Percentiles rank a stretch among this genome's conserved stretches.
phyloP scores from a whole-genome alignment of 208 protist genomes.

The Endotrypanum monterogeii region DNA sequence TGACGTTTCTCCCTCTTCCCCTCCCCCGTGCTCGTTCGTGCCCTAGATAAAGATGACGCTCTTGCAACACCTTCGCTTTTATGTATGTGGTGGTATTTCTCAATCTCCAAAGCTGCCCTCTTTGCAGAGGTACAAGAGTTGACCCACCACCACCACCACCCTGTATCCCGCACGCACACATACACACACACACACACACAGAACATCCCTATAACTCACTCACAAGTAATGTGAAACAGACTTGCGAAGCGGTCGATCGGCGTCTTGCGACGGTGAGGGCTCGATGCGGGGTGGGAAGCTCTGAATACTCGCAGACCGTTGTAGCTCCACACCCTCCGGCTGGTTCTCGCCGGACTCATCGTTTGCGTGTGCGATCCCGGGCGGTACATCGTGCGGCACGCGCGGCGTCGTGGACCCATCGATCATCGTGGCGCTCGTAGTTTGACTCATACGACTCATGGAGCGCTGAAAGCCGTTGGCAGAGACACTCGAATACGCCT shows the following conservation, averaged over 20 bases:
- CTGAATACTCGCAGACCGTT: constrained; percentile 63
- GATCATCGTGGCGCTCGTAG: constrained; percentile 13
- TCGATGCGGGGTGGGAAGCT: constrained; percentile 70
- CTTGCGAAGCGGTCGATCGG: constrained; percentile 74
- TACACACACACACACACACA: neutral
- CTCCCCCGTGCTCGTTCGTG: neutral
- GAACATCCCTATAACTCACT: neutral
- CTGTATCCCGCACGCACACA: too few relatives aligned
- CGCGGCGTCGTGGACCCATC: constrained; percentile 45
- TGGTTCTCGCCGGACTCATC: constrained; percentile 50
- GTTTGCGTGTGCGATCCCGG: constrained; percentile 58
- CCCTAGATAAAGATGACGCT: neutral
- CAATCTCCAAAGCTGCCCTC: neutral
- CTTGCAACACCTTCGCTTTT: neutral
- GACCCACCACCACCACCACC: neutral
- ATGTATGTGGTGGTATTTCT: neutral
- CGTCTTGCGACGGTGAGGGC: constrained; percentile 72
- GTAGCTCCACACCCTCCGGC: constrained; percentile 65
- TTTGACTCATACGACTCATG: constrained; percentile 32
- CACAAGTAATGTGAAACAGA: constrained; percentile 46
- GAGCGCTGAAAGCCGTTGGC: constrained; percentile 35
- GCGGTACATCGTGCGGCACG: constrained; percentile 44
- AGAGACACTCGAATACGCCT: constrained; percentile 4
- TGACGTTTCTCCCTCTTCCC: too few relatives aligned
- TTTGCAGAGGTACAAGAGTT: neutral